Evolutionary conservation across 345 rosid species (phyloP), one percentile per base, ranked within the genome.

Genomic region (Lagerstroemia speciosa): DNA sequence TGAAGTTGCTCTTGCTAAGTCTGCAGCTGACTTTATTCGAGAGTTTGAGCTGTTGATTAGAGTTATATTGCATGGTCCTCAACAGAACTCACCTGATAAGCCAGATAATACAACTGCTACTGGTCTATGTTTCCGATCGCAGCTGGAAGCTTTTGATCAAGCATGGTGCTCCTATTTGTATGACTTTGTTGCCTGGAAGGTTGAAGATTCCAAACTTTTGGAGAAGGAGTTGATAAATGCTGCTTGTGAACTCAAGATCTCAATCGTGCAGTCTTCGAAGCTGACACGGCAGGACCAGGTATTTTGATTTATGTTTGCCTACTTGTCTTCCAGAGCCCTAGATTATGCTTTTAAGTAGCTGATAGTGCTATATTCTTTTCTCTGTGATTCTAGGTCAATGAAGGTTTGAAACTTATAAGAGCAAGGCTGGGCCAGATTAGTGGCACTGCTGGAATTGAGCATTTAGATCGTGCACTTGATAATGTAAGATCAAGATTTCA

Each of bases 131-230:
- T 72, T 92, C 78, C 83, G 88, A 71, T 79, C 83, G 43, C 96
- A 89, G 84, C 81, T 89, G 67, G 79, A 78, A 6, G 73, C 78
- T 27, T 89, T 92, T 77, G 98, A 92, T 77, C 83, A 80, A 80
- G 89, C 88, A 32, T 92, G 96, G 96, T 85, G 88, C 69, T 77
- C 83, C 53, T 92, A 85, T 71, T 69, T 92, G 77, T 86, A 86
- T 74, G 85, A 86, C 43, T 92, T 92, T 83, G 98, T 83, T 69
- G 86, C 79, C 79, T 92, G 98, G 98, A 92, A 92, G 76, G 92
- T 87, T 62, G 88, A 92, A 79, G 98, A 92, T 76, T 93, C 98
- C 24, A 81, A 78, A 77, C 70, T 78, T 57, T 74, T 92, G 80
- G 94, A 87, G 80, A 90, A 86, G 73, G 94, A 92, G 72, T 73